Evolutionary conservation across 139 green algal species (phyloP), one percentile per base, ranked within the genome.

Genomic region (Chara braunii): DNA sequence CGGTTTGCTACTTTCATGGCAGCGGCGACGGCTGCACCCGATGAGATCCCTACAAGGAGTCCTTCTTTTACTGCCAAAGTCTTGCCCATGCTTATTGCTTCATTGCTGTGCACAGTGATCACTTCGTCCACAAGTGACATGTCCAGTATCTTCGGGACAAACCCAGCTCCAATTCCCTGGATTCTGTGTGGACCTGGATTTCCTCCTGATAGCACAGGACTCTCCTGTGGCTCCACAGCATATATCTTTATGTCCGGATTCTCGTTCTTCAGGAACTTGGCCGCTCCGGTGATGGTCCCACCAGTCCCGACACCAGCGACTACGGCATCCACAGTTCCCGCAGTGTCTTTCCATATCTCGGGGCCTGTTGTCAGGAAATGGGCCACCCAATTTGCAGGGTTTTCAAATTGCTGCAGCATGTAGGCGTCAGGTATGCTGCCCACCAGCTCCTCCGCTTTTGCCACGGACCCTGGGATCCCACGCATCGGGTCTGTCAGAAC

Each of bases 301-400:
- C 92, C 91, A 1, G 92, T 98, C 55, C 92, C 92, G 42, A 97
- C 86, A 11, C 90, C 90, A 37, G 81, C 68, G 34, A 94, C 81
- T 0, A 94, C 68, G 34, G 86, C 84, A 79, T 95, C 91, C 5
- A 98, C 75, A 60, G 94, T 86, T 43, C 91, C 91, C 3, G 83
- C 82, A 1, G 85, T 93, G 28, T 83, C 85, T 34, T 82, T 66
- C 87, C 89, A 97, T 53, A 97, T 90, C 78, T 97, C 91, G 8
- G 91, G 91, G 1, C 91, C 91, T 2, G 90, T 97, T 33, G 85
- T 94, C 56, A 87, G 70, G 72, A 89, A 93, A 77, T 97, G 91
- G 3, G 90, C 77, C 51, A 6, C 4, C 0, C 86, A 83, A 78
- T 87, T 87, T 36, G 83, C 76, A 7, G 66, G 65, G 72, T 88